Base-by-base conservation (phyloP, 202 grass and related monocot species). In the Zizania palustris region DNA sequence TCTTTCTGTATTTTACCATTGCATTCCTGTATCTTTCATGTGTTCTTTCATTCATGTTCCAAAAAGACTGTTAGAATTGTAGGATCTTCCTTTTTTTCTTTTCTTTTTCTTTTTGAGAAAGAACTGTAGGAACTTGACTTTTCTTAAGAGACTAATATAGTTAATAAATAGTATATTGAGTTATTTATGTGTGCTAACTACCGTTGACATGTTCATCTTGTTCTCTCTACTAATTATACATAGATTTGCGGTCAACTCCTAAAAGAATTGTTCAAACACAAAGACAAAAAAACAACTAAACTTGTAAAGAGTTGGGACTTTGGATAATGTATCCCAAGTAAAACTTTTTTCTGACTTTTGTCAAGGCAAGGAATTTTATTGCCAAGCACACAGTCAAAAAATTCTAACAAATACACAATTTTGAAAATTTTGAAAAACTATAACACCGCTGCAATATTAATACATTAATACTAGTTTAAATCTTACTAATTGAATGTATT, bases 401-500 rank as follows among this genome's bases (percentile, higher is more conserved):
- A 68, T 3, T 8, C 3, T 11, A 46, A 46, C 6, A 69, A 16
- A 34, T 15, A 49, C 15, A 13, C 6, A n/a, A 15, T 53, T 55
- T 9, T 7, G 19, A n/a, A 28, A 28, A 28, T 28, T 28, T 28
- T 28, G 28, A 45, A 48, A 0, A 50, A 35, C 10, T 13, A 48
- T 35, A 35, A 15, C 12, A 3, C 3, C 8, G 35, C 1, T 49
- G 57, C 9, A 61, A 19, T 45, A 60, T 70, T 18, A 39, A 34
- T 61, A 28, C 16, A 60, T 70, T 18, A 39, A 34, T 61, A 28
- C 16, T 20, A n/a, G 9, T 65, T 65, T 5, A 22, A 61, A 49
- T 71, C 42, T n/a, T 60, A 68, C 6, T 46, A 38, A 35, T 74
- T 80, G 20, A 12, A 66, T 66, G 33, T 70, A 40, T 59, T 48